A percentile compares a stretch with the other conserved stretches of the same genome.
Evolutionary conservation across 163 green algal species (phyloP).

Genomic region (Volvox carteri): DNA sequence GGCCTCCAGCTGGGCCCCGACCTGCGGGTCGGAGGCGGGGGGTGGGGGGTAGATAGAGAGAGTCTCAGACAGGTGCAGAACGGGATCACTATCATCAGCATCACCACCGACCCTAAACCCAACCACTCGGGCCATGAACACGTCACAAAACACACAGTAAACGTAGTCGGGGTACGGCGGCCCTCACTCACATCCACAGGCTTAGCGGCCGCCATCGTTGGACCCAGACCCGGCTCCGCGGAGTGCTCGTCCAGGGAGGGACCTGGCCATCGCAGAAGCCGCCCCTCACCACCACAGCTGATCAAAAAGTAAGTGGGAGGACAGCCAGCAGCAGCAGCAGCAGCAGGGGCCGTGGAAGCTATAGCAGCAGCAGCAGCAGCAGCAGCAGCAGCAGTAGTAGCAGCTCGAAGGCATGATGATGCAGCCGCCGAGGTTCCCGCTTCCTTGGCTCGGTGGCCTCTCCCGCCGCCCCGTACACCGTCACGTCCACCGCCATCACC

Average conservation of each 20-base stretch:
- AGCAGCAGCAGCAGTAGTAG: too few species aligned
- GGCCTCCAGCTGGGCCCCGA: neutral
- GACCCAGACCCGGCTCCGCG: conserved; percentile 11
- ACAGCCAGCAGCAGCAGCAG: neutral
- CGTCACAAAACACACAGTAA: too few species aligned
- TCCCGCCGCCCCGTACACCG: neutral
- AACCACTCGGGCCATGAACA: too few species aligned
- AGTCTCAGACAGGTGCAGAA: too few species aligned
- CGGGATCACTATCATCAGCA: too few species aligned
- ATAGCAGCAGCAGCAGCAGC: neutral
- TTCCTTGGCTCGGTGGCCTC: too few species aligned
- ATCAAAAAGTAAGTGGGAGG: conserved; percentile 22
- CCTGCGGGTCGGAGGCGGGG: conserved; percentile 6
- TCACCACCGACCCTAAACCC: too few species aligned
- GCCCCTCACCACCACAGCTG: conserved; percentile 62
- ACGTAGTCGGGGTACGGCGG: too few species aligned
- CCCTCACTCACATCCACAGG: conserved; percentile 46
- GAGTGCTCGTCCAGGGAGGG: neutral
- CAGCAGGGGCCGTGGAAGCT: neutral
- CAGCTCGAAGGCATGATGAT: too few species aligned
- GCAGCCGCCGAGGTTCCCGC: neutral
- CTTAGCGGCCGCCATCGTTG: neutral
- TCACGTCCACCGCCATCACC: neutral
- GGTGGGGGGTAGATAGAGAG: neutral
- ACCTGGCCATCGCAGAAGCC: conserved; percentile 57